Evolutionary conservation across 1,284 basidiomycete species (phyloP).

Genomic region (Meripilus lineatus): DNA sequence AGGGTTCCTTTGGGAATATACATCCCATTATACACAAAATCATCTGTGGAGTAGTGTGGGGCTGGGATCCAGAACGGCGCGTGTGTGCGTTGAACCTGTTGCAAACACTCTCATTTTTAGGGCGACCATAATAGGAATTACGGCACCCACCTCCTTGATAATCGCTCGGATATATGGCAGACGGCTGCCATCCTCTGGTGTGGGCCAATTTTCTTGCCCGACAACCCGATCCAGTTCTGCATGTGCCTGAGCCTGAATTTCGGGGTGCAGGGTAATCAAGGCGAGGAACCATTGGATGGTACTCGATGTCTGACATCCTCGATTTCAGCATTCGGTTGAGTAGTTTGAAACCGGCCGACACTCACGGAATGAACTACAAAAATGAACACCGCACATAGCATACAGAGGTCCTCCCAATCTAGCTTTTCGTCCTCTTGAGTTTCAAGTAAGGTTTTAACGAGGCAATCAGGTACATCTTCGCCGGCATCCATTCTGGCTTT

Average conservation of each 20-base stretch:
- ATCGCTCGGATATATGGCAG: constrained; percentile 28
- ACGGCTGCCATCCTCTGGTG: constrained; percentile 20
- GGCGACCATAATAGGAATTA: neutral
- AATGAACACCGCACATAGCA: constrained; percentile 34
- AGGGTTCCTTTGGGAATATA: constrained; percentile 8
- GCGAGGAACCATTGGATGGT: constrained; percentile 29
- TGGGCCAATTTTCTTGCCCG: constrained; percentile 24
- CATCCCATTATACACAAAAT: no score
- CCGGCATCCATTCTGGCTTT: constrained; percentile 27
- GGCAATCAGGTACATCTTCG: constrained; percentile 33
- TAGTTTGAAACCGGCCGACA: no score
- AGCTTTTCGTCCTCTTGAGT: constrained; percentile 26
- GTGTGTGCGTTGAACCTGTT: constrained; percentile 4
- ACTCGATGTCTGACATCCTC: constrained; percentile 24
- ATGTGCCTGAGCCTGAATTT: constrained; percentile 23
- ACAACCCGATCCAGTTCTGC: constrained; percentile 26
- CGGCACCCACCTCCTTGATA: constrained; percentile 19
- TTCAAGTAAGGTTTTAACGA: constrained; percentile 29
- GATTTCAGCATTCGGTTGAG: no score
- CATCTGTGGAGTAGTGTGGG: constrained; percentile 8
- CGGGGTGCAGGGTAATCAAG: constrained; percentile 27
- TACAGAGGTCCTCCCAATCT: constrained; percentile 31
- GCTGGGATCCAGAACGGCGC: constrained; percentile 8
- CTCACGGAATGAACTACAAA: constrained; percentile 35
- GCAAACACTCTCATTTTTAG: neutral